These are phyloP conservation scores for Nothopassalora personata DNA, from an alignment of 2,329 filamentous ascomycete genomes.

Conservation along the genomic window DNA sequence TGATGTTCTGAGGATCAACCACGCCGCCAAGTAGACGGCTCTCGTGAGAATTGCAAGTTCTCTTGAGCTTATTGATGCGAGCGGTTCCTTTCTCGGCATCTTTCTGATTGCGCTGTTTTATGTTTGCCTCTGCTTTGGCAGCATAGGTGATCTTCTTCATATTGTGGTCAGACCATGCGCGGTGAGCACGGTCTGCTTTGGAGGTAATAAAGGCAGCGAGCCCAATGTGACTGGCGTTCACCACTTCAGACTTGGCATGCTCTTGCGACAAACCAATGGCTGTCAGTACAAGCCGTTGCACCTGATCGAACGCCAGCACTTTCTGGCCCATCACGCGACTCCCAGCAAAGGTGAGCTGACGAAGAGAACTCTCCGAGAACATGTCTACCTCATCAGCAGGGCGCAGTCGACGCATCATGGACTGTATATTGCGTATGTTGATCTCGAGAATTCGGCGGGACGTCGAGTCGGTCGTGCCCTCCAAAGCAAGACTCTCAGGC, in stretches of 20 bases:
- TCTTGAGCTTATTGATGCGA: slow-evolving; percentile 45
- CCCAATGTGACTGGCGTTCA: slow-evolving; percentile 36
- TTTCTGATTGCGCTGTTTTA: not conserved
- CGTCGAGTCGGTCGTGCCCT: slow-evolving; percentile 9
- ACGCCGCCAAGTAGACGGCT: slow-evolving; percentile 76
- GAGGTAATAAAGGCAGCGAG: slow-evolving; percentile 23
- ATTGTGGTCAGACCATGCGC: slow-evolving; percentile 10
- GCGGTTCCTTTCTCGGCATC: slow-evolving; percentile 7
- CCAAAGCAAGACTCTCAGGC: slow-evolving; percentile 4
- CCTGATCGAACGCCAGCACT: slow-evolving; percentile 52
- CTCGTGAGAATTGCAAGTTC: slow-evolving; percentile 68
- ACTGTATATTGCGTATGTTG: slow-evolving; percentile 60
- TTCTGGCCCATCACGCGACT: slow-evolving; percentile 44
- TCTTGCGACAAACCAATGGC: slow-evolving; percentile 48
- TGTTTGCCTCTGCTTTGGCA: not conserved
- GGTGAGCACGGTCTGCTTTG: slow-evolving; percentile 19
- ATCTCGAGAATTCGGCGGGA: slow-evolving; percentile 41
- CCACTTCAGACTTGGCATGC: slow-evolving; percentile 23
- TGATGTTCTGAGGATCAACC: slow-evolving; percentile 73
- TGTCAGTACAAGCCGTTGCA: slow-evolving; percentile 55
- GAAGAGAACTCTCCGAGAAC: slow-evolving; percentile 13
- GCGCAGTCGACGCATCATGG: slow-evolving; percentile 52
- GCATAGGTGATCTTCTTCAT: slow-evolving; percentile 1
- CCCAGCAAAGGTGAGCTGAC: slow-evolving; percentile 23
- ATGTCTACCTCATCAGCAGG: slow-evolving; percentile 26